Base-by-base conservation (phyloP, 2,329 filamentous ascomycete species). In the Monosporascus ibericus region DNA sequence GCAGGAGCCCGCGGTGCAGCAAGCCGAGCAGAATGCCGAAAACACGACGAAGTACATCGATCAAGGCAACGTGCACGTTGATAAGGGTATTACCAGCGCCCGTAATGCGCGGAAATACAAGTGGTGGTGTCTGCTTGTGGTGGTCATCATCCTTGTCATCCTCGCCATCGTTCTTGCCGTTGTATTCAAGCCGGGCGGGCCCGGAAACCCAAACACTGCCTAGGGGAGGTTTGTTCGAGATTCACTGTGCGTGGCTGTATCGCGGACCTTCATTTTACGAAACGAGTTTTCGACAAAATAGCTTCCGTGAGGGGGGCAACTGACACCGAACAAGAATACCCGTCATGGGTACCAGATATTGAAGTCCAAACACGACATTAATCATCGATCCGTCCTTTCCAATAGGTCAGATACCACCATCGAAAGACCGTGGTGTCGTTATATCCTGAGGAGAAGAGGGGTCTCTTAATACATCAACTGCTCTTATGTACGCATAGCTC, bases 91-190 rank as follows among this genome's bases (percentile, higher is more conserved):
- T 60, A 76, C 80, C 58, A 80, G 80, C 62, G 88, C 87, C 48
- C 77, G 80, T 59, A 78, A 82, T 61, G 79, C 81, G 61, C 80
- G 87, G 63, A 88, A 84, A 75, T 80, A 90, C 72, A 92, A 92
- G 77, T 92, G 89, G 88, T 90, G 82, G 80, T 89, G 86, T 65
- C 73, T 88, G 55, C 71, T 83, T 55, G 75, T 91, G 54, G 73
- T 75, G 47, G 60, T 82, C 22, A 72, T 85, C 66, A 81, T 85
- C 66, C 68, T 82, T 62, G 66, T 85, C 49, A 76, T 74, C 57
- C 71, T 84, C 52, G 76, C 72, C 8, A 66, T 82, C 36, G 80
- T 75, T 51, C 76, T 85, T 55, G 80, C 75, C 52, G 66, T 84
- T 15, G 79, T 77, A 48, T 64, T 84, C 18, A 50, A 50, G 20